Conservation (phyloP, 805 yeast genomes). For the Wickerhamiella alocasiicola region DNA sequence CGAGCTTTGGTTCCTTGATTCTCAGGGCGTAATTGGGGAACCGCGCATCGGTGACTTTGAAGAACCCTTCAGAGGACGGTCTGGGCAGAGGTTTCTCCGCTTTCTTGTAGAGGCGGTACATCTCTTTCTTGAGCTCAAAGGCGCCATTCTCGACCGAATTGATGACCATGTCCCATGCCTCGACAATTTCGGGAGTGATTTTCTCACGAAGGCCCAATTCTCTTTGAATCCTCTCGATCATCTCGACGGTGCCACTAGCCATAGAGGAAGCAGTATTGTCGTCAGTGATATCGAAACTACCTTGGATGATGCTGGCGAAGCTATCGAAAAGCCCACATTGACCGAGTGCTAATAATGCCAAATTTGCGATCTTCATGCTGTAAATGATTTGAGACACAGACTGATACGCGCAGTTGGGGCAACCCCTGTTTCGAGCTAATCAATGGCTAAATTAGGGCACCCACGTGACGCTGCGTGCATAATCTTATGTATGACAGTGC, state of each 20-base stretch:
- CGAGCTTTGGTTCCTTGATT: conserved; percentile 54
- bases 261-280: no score
- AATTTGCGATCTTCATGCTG: not conserved
- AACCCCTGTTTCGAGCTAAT: no score
- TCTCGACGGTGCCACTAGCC: not conserved
- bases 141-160: conserved; percentile 21
- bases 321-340: not conserved
- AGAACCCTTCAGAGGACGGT: not conserved
- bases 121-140: conserved; percentile 16
- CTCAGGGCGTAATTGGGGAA: conserved; percentile 41
- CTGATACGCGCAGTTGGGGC: no score
- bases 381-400: no score
- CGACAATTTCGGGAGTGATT: conserved; percentile 21
- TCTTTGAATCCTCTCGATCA: not conserved
- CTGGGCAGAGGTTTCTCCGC: not conserved
- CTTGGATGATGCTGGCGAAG: not conserved
- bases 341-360: not conserved
- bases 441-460: no score
- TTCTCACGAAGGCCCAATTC: not conserved
- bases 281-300: not conserved
- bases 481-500: no score
- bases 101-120: conserved; percentile 10
- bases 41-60: conserved; percentile 15
- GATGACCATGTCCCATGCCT: conserved; percentile 24
- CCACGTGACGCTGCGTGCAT: no score